Base-by-base conservation (phyloP, 2,329 filamentous ascomycete species). In the Zymoseptoria pseudotritici region DNA sequence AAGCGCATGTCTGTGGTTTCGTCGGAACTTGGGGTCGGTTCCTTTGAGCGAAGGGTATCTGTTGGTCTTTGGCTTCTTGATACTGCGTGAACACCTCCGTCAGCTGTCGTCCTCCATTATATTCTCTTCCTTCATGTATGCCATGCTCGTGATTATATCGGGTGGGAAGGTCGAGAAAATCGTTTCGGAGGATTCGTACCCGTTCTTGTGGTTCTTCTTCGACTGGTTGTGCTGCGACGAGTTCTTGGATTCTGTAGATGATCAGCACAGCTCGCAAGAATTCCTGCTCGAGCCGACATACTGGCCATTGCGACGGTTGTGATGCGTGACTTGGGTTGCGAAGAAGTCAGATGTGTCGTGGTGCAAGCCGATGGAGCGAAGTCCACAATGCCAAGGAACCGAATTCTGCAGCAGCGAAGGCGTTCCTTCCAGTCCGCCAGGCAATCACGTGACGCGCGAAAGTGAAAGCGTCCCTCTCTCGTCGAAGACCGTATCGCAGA, bases 41-140 rank as follows among this genome's bases (percentile, higher is more conserved):
- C 94, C 94, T 79, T 97, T 97, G 76, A 99, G 88, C 73, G 93
- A 97, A 70, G 94, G 94, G 84, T 99, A 99, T 84, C 94, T 87
- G 82, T 92, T 87, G 77, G 94, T 97, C 87, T 96, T 97, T 70
- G 94, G 94, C 89, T 97, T 97, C 89, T 97, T 97, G 87, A 99
- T 99, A 83, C 93, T 97, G 78, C 69, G 58, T 31, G 54, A 52
- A 31, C 26, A 53, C 53, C 54, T 53, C 26, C 54, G 46, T 61
- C 56, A 62, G 59, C 58, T 61, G 55, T 61, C 50, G 22, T 55
- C 36, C 17, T 13, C 36, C 53, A 26, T 26, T 29, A 29, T 21
- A 2, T 29, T 24, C 31, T 50, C 52, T 17, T 50, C 49, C 51
- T 53, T 13, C 21, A 11, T 8, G 26, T 53, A 21, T 21, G 22